A percentile compares a stretch with the other conserved stretches of the same genome.
Evolutionary conservation across 306 rosid genomes (phyloP).

Genomic region (Sicyos edulis): DNA sequence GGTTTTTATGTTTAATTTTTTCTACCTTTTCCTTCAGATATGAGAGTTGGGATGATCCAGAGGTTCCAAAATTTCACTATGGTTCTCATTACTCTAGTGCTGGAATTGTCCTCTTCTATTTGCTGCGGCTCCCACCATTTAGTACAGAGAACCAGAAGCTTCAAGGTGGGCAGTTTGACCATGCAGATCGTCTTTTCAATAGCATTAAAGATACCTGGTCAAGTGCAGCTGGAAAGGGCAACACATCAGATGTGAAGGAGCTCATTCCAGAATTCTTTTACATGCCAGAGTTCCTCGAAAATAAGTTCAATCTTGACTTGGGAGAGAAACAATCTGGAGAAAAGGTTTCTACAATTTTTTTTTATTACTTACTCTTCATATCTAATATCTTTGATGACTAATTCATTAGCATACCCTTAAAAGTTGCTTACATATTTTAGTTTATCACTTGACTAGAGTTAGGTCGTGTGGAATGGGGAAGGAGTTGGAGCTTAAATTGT

Average conservation of each 20-base stretch:
- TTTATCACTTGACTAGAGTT: background rate
- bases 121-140: slow-evolving; percentile 93
- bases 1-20: slow-evolving; percentile 8
- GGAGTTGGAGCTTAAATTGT: slow-evolving; percentile 1
- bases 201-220: slow-evolving; percentile 92
- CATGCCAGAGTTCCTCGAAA: slow-evolving; percentile 90
- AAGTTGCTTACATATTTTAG: background rate
- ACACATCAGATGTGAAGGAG: slow-evolving; percentile 98
- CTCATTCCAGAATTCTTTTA: slow-evolving; percentile 96
- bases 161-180: slow-evolving; percentile 99
- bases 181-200: slow-evolving; percentile 99
- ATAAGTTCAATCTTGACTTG: slow-evolving; percentile 84
- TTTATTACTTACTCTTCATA: slow-evolving; percentile 19
- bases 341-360: slow-evolving; percentile 49
- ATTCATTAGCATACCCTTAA: background rate
- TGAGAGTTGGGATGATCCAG: slow-evolving; percentile 99
- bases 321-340: slow-evolving; percentile 99
- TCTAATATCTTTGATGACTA: background rate
- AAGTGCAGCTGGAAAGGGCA: slow-evolving; percentile 98
- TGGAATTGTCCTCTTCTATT: slow-evolving; percentile 97
- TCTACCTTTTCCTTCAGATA: slow-evolving; percentile 40
- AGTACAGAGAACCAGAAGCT: slow-evolving; percentile 93
- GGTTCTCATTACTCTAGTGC: slow-evolving; percentile 99
- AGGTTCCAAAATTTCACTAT: slow-evolving; percentile 95
- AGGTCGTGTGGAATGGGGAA: background rate